Conservation (phyloP, 1,284 basidiomycete genomes). For the Cryptococcus jaspeensis region DNA sequence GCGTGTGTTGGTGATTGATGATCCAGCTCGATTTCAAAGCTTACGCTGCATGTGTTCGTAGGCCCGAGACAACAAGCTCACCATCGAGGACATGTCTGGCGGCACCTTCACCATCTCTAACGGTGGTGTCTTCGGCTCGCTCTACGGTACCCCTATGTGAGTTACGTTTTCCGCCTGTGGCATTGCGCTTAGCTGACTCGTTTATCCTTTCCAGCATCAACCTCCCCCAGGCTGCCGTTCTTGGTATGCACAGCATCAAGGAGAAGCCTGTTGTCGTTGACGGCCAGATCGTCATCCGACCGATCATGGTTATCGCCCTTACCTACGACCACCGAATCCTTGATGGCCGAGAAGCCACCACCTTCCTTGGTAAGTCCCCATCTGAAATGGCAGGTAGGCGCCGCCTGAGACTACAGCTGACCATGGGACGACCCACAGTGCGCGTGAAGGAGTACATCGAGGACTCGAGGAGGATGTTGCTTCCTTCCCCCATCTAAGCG, state of each 20-base stretch:
- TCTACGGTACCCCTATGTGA: constrained; percentile 88
- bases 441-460: constrained; percentile 69
- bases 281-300: constrained; percentile 88
- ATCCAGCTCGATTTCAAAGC: neutral
- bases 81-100: constrained; percentile 94
- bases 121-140: constrained; percentile 95
- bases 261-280: constrained; percentile 90
- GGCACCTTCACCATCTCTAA: constrained; percentile 99
- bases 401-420: neutral
- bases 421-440: constrained; percentile 53
- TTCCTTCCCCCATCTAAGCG: constrained; percentile 50
- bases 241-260: constrained; percentile 97
- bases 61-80: constrained; percentile 92
- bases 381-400: neutral
- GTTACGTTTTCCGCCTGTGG: constrained; percentile 3
- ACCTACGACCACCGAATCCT: constrained; percentile 96
- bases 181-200: constrained; percentile 9
- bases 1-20: constrained; percentile 22
- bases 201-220: constrained; percentile 63
- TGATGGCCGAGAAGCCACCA: constrained; percentile 94
- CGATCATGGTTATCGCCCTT: constrained; percentile 89
- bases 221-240: constrained; percentile 89
- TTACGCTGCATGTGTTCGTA: constrained; percentile 32
- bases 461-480: constrained; percentile 65
- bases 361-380: constrained; percentile 80